Percentiles rank a stretch among this genome's conserved stretches.
Conservation (phyloP, 2,329 filamentous ascomycete species). For the Ilyonectria mors-panacis region DNA sequence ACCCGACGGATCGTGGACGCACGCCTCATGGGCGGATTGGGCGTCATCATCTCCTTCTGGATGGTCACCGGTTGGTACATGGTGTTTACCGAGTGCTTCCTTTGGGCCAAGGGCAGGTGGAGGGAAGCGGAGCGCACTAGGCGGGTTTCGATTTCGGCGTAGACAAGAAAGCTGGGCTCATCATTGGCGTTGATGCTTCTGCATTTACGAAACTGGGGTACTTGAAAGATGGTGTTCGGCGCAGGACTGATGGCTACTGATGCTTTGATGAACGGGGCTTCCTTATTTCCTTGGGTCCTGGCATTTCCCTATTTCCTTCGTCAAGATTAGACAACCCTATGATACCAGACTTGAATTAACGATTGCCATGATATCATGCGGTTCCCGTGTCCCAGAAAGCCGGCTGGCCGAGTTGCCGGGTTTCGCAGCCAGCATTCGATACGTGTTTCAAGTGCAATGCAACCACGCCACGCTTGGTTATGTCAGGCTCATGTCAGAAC, state of each 20-base stretch:
- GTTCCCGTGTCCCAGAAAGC: conserved; percentile 7
- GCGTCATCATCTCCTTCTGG: conserved; percentile 65
- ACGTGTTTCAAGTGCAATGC: conserved; percentile 40
- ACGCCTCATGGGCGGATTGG: conserved; percentile 61
- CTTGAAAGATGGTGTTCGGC: conserved; percentile 25
- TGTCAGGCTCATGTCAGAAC: conserved; percentile 16
- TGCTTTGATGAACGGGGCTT: conserved; percentile 33
- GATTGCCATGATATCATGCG: conserved; percentile 10
- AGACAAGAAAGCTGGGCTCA: conserved; percentile 15
- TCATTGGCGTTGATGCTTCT: conserved; percentile 20
- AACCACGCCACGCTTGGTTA: conserved; percentile 30
- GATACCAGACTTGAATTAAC: conserved; percentile 40
- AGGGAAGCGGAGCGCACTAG: conserved; percentile 48
- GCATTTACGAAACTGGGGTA: conserved; percentile 15
- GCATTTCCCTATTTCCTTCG: conserved; percentile 2
- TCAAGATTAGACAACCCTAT: conserved; percentile 31
- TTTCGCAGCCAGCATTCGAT: conserved; percentile 31
- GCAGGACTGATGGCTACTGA: conserved; percentile 19
- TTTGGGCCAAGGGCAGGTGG: conserved; percentile 56
- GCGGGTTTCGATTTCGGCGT: conserved; percentile 25
- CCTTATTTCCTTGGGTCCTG: conserved; percentile 16
- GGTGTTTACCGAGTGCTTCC: conserved; percentile 61
- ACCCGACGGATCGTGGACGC: conserved; percentile 59
- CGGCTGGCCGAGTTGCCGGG: conserved; percentile 31
- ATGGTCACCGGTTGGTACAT: conserved; percentile 64